Evolutionary conservation across 2,329 filamentous ascomycete species (phyloP).

Genomic region (Graphiopsis chlorocephala): DNA sequence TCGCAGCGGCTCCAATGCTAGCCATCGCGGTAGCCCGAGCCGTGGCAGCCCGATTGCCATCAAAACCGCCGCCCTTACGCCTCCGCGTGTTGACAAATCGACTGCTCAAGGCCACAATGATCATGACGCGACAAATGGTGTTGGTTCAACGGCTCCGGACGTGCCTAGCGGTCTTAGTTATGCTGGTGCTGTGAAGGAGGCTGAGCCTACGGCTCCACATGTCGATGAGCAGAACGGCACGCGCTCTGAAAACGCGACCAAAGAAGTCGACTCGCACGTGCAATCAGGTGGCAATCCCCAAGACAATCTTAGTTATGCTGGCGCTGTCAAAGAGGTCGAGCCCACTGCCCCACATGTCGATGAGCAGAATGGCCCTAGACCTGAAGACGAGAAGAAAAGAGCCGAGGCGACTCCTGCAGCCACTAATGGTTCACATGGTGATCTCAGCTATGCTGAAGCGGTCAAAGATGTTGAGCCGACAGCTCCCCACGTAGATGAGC

Average conservation of each 20-base stretch:
- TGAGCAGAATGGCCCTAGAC: slow-evolving; percentile 21
- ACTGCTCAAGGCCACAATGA: slow-evolving; percentile 20
- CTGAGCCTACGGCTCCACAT: slow-evolving; percentile 12
- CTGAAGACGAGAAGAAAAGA: background rate
- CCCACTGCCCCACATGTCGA: slow-evolving; percentile 13
- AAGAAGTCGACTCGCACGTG: slow-evolving; percentile 20
- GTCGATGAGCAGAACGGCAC: slow-evolving; percentile 20
- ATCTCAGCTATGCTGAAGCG: slow-evolving; percentile 13
- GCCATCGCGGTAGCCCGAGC: background rate
- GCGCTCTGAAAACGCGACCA: slow-evolving; percentile 26
- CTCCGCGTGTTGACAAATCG: slow-evolving; percentile 10
- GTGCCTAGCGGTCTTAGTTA: slow-evolving; percentile 17
- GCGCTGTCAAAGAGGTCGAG: slow-evolving; percentile 13
- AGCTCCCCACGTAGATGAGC: slow-evolving; percentile 18
- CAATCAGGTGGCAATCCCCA: slow-evolving; percentile 20
- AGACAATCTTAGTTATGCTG: slow-evolving; percentile 11
- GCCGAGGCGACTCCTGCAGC: background rate
- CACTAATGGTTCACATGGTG: background rate
- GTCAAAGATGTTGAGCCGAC: slow-evolving; percentile 7
- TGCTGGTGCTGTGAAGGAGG: slow-evolving; percentile 14
- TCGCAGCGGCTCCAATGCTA: background rate
- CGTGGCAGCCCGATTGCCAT: background rate
- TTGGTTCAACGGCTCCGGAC: slow-evolving; percentile 20
- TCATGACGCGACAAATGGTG: slow-evolving; percentile 25
- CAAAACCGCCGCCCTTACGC: background rate